These are phyloP conservation scores for Aegilops speltoides DNA, from an alignment of 176 grass and related monocot species.

Conservation along the genomic window DNA sequence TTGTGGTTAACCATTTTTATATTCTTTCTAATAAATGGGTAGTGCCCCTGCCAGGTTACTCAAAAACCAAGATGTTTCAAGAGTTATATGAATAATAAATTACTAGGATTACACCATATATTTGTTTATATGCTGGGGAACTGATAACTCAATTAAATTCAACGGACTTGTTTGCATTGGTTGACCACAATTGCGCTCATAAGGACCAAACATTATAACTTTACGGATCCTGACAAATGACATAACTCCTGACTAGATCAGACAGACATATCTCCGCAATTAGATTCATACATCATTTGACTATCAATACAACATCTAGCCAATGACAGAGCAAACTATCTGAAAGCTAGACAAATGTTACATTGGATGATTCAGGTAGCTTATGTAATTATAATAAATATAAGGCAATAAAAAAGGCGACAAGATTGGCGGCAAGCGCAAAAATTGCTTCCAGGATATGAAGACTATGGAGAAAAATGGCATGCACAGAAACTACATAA, in stretches of 20 bases:
- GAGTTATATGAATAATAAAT: not conserved
- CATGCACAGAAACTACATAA: not conserved
- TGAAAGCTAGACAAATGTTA: not conserved
- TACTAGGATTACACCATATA: not conserved
- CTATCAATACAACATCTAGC: not conserved
- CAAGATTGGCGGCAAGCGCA: not conserved
- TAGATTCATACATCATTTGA: not conserved
- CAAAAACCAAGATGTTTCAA: not conserved
- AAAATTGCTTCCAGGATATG: conserved; percentile 1
- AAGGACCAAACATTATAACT: not conserved
- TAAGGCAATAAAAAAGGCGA: not conserved
- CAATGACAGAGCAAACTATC: not conserved
- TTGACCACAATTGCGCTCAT: not conserved
- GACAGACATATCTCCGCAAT: not conserved
- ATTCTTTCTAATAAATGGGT: not conserved
- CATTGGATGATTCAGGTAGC: not conserved
- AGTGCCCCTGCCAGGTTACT: not conserved
- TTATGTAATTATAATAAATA: not conserved
- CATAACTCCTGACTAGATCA: not conserved
- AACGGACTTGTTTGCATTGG: not conserved
- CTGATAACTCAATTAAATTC: not conserved
- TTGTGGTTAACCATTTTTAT: not conserved
- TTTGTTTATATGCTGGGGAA: not conserved
- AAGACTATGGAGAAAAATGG: not conserved
- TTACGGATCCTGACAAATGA: not conserved